Evolutionary conservation across 371 early-diverging fungal species (phyloP).

Genomic region (Blyttiomyces sp.): DNA sequence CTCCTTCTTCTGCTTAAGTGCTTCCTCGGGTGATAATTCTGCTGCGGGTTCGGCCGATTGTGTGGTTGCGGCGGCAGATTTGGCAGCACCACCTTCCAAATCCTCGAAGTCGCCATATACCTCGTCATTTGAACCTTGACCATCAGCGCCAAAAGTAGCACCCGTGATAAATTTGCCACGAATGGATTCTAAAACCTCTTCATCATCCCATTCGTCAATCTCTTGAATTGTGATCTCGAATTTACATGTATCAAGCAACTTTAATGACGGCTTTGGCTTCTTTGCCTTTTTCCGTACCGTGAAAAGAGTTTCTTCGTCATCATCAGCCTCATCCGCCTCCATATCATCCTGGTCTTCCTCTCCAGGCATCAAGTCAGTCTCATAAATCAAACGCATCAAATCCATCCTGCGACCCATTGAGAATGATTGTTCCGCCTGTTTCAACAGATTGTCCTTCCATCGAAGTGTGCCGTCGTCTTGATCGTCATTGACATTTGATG

Average conservation of each 20-base stretch:
- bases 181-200: conserved; percentile 69
- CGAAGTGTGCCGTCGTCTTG: conserved; percentile 57
- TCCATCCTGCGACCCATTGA: conserved; percentile 59
- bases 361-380: conserved; percentile 9
- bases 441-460: conserved; percentile 71
- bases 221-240: conserved; percentile 51
- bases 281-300: conserved; percentile 45
- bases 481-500: conserved; percentile 35
- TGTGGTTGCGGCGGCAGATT: neutral
- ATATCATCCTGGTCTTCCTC: conserved; percentile 38
- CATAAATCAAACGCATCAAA: conserved; percentile 84
- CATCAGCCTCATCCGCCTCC: no score
- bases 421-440: conserved; percentile 63
- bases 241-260: conserved; percentile 68
- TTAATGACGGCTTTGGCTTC: conserved; percentile 20
- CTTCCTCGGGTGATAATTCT: conserved; percentile 18
- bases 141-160: conserved; percentile 23
- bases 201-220: conserved; percentile 69
- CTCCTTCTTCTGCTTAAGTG: conserved; percentile 79
- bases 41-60: conserved; percentile 23
- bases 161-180: conserved; percentile 83
- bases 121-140: conserved; percentile 30
- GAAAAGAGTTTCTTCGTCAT: conserved; percentile 67
- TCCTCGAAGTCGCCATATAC: conserved; percentile 89
- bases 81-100: conserved; percentile 61